Percentiles rank a stretch among this genome's conserved stretches.
phyloP scores from a whole-genome alignment of 768 basidiomycete genomes.

The Crucibulum laeve region DNA sequence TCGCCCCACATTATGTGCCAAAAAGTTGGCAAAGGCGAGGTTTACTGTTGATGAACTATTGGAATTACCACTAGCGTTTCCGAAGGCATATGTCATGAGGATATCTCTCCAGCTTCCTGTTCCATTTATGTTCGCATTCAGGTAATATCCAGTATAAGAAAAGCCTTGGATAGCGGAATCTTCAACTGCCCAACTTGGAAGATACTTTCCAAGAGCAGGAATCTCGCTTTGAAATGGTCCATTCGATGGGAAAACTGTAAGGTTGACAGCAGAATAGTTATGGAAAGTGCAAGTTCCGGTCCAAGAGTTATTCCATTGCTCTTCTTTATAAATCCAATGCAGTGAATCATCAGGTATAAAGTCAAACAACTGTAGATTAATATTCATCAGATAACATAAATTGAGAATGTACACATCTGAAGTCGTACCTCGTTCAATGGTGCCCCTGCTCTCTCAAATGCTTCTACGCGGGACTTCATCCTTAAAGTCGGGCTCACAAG shows the following conservation, averaged over 20 bases:
- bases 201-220: slow-evolving; percentile 4
- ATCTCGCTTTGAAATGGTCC: slow-evolving; percentile 7
- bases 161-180: slow-evolving; percentile 5
- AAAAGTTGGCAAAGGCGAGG: slow-evolving; percentile 10
- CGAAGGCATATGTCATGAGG: slow-evolving; percentile 8
- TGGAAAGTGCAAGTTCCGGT: slow-evolving; percentile 5
- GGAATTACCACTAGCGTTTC: neutral
- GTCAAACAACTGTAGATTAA: slow-evolving; percentile 6
- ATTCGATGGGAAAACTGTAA: slow-evolving; percentile 9
- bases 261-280: slow-evolving; percentile 4
- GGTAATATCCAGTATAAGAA: slow-evolving; percentile 6
- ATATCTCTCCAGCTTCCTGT: slow-evolving; percentile 6
- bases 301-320: slow-evolving; percentile 15
- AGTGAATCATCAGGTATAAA: slow-evolving; percentile 7
- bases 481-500: slow-evolving; percentile 1
- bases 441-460: slow-evolving; percentile 8
- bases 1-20: slow-evolving; percentile 8
- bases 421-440: slow-evolving; percentile 3
- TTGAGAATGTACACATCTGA: neutral
- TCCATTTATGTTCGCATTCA: slow-evolving; percentile 1
- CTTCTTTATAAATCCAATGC: slow-evolving; percentile 8
- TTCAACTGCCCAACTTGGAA: slow-evolving; percentile 6
- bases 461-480: slow-evolving; percentile 2
- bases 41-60: slow-evolving; percentile 7
- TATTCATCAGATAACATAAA: neutral